phyloP scores from a whole-genome alignment of 371 early-diverging fungal species.

The Umbelopsis sp. region DNA sequence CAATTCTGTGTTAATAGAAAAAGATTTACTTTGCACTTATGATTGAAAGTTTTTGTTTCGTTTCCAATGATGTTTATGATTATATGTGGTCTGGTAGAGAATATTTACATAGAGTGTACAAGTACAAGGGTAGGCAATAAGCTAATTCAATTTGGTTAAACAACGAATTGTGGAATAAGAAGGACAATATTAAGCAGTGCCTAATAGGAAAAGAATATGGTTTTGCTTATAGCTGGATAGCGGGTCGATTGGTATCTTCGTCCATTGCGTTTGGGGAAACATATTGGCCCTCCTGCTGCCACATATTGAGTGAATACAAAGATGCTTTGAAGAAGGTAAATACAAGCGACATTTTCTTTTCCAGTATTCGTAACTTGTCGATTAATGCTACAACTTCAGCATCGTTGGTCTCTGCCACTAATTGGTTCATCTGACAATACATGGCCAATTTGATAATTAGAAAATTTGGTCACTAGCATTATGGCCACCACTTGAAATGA shows the following conservation, averaged over 20 bases:
- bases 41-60: not conserved
- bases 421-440: constrained; percentile 41
- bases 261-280: constrained; percentile 17
- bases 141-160: too few species aligned
- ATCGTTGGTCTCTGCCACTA: constrained; percentile 42
- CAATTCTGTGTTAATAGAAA: constrained; percentile 18
- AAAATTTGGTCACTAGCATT: too few species aligned
- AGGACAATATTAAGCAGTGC: too few species aligned
- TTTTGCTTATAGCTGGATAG: constrained; percentile 8
- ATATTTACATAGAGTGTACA: not conserved
- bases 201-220: not conserved
- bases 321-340: constrained; percentile 56
- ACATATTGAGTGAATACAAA: constrained; percentile 35
- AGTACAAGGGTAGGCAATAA: not conserved
- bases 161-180: too few species aligned
- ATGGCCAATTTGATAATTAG: not conserved
- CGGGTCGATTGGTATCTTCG: constrained; percentile 37
- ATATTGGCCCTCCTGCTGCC: constrained; percentile 18
- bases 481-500: not conserved
- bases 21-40: not conserved
- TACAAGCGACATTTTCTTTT: constrained; percentile 49
- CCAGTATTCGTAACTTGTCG: constrained; percentile 48
- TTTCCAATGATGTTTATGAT: not conserved
- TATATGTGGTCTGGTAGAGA: not conserved
- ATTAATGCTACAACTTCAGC: constrained; percentile 36